phyloP scores from a whole-genome alignment of 169 alveolate species.

The Besnoitia besnoiti region DNA sequence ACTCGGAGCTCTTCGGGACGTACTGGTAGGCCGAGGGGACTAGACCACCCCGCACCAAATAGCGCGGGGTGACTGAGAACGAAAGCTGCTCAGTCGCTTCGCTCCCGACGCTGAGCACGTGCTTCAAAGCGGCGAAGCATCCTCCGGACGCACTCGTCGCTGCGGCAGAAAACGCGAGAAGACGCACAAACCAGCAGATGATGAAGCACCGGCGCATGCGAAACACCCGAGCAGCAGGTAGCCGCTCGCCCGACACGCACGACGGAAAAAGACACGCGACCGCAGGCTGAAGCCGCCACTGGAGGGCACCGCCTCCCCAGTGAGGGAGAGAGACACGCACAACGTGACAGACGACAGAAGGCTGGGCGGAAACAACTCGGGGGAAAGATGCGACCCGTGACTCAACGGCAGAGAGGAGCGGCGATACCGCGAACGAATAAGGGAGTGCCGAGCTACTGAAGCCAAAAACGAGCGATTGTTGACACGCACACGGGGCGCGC shows the following conservation, averaged over 20 bases:
- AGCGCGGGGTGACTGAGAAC: not conserved
- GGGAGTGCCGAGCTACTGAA: no score
- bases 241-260: not conserved
- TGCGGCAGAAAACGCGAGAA: not conserved
- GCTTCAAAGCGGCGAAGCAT: constrained; percentile 1
- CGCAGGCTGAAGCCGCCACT: not conserved
- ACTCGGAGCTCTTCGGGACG: not conserved
- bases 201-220: not conserved
- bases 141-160: not conserved
- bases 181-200: not conserved
- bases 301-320: not conserved
- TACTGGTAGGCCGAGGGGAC: constrained; percentile 8
- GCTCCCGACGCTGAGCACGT: constrained; percentile 2
- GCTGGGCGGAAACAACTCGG: not conserved
- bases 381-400: not conserved
- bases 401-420: not conserved
- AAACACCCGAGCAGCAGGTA: not conserved
- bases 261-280: not conserved
- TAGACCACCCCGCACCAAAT: not conserved
- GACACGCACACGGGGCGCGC: no score
- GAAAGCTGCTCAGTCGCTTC: not conserved
- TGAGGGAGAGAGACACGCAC: not conserved
- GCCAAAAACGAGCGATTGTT: no score
- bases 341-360: not conserved
- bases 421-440: not conserved